These are phyloP conservation scores for Microascus cirrosus DNA, from an alignment of 2,329 filamentous ascomycete genomes.

Conservation along the genomic window DNA sequence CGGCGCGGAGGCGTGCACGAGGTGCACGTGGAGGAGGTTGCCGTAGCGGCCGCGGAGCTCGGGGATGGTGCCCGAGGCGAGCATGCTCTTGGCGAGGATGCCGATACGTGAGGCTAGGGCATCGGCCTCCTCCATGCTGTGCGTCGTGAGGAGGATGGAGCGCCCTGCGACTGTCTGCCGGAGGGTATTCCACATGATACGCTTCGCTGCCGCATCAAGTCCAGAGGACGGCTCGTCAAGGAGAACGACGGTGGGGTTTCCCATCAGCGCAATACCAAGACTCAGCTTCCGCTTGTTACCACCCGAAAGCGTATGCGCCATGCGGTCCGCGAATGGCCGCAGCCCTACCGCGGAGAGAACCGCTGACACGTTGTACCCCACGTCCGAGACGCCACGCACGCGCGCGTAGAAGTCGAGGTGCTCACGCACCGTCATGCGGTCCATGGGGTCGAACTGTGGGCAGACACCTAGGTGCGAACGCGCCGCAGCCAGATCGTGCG, in stretches of 20 bases:
- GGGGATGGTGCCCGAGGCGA: conserved; percentile 70
- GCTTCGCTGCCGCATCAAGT: conserved; percentile 82
- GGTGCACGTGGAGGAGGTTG: conserved; percentile 68
- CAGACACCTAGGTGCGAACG: conserved; percentile 79
- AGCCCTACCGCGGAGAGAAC: conserved; percentile 77
- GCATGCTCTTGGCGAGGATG: conserved; percentile 77
- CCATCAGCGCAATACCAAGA: conserved; percentile 83
- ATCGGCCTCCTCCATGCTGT: conserved; percentile 92
- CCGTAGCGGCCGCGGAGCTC: conserved; percentile 65
- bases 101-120: conserved; percentile 74
- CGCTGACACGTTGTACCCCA: conserved; percentile 66
- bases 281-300: conserved; percentile 92
- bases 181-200: conserved; percentile 86
- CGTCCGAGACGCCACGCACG: conserved; percentile 64
- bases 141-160: conserved; percentile 80
- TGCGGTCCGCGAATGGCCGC: conserved; percentile 55
- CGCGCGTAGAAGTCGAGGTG: conserved; percentile 82
- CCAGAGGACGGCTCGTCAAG: conserved; percentile 84
- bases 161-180: conserved; percentile 62
- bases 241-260: conserved; percentile 76
- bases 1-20: conserved; percentile 66
- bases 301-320: conserved; percentile 71
- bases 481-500: conserved; percentile 59
- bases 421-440: conserved; percentile 80
- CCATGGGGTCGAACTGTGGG: conserved; percentile 79